phyloP scores from a whole-genome alignment of 2,329 filamentous ascomycete genomes.

The Diaporthe batatas region DNA sequence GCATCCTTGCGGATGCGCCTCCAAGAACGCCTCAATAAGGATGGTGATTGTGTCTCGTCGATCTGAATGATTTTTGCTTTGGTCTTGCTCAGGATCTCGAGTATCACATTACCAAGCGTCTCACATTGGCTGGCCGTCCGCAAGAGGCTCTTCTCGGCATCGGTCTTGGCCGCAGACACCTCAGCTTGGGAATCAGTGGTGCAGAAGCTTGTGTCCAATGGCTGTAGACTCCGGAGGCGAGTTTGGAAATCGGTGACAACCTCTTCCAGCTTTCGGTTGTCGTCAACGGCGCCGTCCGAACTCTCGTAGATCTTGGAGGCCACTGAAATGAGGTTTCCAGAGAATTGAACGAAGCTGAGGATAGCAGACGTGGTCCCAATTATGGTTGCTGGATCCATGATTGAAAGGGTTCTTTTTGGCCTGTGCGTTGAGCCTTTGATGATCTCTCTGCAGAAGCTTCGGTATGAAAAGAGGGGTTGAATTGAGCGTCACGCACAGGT shows the following conservation, averaged over 20 bases:
- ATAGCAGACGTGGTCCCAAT: slow-evolving; percentile 2
- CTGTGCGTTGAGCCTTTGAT: background rate
- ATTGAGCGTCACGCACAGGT: background rate
- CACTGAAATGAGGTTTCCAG: background rate
- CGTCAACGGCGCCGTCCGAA: background rate
- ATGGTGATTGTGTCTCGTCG: background rate
- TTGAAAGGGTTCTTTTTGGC: background rate
- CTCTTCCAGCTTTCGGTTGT: slow-evolving; percentile 6
- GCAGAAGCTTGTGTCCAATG: background rate
- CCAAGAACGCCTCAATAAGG: background rate
- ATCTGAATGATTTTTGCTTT: background rate
- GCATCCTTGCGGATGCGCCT: background rate
- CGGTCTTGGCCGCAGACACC: background rate
- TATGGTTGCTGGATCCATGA: slow-evolving; percentile 12
- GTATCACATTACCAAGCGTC: background rate
- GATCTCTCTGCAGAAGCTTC: too few species aligned
- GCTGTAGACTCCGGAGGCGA: background rate
- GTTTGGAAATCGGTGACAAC: background rate
- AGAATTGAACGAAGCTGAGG: slow-evolving; percentile 5
- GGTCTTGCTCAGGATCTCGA: background rate
- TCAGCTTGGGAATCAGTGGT: background rate
- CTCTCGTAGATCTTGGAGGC: background rate
- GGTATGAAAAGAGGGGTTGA: background rate
- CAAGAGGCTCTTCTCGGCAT: background rate
- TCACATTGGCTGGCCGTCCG: background rate